A percentile compares a stretch with the other conserved stretches of the same genome.
phyloP scores from a whole-genome alignment of 1,139 yeast species.

The Yarrowia galli region DNA sequence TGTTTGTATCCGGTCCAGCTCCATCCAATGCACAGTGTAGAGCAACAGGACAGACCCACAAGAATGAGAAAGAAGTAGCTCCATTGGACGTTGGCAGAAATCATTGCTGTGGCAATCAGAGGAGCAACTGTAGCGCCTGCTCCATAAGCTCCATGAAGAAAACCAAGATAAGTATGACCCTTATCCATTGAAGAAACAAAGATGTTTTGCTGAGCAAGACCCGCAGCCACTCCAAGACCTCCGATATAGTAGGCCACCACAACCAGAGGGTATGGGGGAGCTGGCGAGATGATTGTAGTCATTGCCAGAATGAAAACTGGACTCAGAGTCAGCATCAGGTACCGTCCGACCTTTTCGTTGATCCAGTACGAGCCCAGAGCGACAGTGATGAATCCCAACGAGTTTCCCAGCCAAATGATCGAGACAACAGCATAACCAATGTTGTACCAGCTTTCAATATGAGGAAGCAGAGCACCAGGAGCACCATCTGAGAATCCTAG shows the following conservation, averaged over 20 bases:
- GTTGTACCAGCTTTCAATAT: slow-evolving; percentile 46
- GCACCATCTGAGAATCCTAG: slow-evolving; percentile 43
- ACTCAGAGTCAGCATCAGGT: slow-evolving; percentile 54
- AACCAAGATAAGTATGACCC: slow-evolving; percentile 60
- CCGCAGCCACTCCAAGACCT: slow-evolving; percentile 66
- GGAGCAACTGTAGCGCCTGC: slow-evolving; percentile 70
- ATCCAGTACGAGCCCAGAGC: slow-evolving; percentile 51
- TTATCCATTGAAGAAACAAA: slow-evolving; percentile 60
- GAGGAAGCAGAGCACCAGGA: slow-evolving; percentile 47
- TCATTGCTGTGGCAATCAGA: slow-evolving; percentile 62
- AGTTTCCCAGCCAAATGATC: slow-evolving; percentile 48
- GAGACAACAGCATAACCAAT: slow-evolving; percentile 46
- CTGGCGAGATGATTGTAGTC: slow-evolving; percentile 56
- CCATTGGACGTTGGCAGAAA: slow-evolving; percentile 60
- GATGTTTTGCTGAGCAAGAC: slow-evolving; percentile 64
- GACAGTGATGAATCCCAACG: slow-evolving; percentile 52
- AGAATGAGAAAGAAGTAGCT: slow-evolving; percentile 60
- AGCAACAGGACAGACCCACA: slow-evolving; percentile 51
- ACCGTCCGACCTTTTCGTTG: slow-evolving; percentile 56
- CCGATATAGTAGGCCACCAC: slow-evolving; percentile 64
- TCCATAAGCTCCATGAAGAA: slow-evolving; percentile 68
- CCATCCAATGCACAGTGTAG: slow-evolving; percentile 43
- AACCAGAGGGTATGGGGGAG: slow-evolving; percentile 53
- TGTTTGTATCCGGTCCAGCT: slow-evolving; percentile 43
- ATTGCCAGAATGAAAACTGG: slow-evolving; percentile 52